Evolutionary conservation across 331 rosid species (phyloP).

Genomic region (Pyracantha coccinea): DNA sequence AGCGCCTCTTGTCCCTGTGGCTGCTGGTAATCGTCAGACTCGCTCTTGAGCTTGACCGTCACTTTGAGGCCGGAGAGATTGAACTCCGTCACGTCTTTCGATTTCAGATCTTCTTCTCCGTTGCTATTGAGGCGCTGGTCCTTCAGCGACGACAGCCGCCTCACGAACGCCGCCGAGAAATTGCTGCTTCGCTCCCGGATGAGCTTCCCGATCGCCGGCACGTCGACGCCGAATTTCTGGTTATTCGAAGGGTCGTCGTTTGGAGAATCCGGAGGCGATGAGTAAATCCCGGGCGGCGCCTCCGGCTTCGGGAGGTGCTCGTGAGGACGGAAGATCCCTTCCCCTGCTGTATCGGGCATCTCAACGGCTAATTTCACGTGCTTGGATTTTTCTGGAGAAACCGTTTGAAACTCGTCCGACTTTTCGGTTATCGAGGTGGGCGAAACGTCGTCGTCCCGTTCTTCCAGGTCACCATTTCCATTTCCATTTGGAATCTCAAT

Average conservation of each 20-base stretch:
- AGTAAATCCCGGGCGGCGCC: slow-evolving; percentile 38
- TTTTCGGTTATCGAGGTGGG: slow-evolving; percentile 1
- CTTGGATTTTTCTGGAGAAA: slow-evolving; percentile 11
- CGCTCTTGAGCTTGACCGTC: slow-evolving; percentile 28
- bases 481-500: neutral
- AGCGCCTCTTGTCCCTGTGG: neutral
- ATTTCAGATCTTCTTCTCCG: neutral
- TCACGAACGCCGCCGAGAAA: slow-evolving; percentile 51
- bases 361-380: slow-evolving; percentile 5
- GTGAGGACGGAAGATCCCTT: slow-evolving; percentile 35
- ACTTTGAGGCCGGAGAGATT: slow-evolving; percentile 62
- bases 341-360: neutral
- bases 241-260: neutral
- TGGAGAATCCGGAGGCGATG: neutral
- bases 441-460: neutral
- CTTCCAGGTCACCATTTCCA: neutral
- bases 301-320: slow-evolving; percentile 66
- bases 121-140: slow-evolving; percentile 6
- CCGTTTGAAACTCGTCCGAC: neutral
- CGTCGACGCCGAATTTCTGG: slow-evolving; percentile 10
- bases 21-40: neutral
- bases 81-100: slow-evolving; percentile 44
- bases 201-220: slow-evolving; percentile 58
- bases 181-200: slow-evolving; percentile 51
- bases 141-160: slow-evolving; percentile 43